A percentile compares a stretch with the other conserved stretches of the same genome.
Conservation (phyloP, 2,329 filamentous ascomycete genomes). For the Tolypocladium album region DNA sequence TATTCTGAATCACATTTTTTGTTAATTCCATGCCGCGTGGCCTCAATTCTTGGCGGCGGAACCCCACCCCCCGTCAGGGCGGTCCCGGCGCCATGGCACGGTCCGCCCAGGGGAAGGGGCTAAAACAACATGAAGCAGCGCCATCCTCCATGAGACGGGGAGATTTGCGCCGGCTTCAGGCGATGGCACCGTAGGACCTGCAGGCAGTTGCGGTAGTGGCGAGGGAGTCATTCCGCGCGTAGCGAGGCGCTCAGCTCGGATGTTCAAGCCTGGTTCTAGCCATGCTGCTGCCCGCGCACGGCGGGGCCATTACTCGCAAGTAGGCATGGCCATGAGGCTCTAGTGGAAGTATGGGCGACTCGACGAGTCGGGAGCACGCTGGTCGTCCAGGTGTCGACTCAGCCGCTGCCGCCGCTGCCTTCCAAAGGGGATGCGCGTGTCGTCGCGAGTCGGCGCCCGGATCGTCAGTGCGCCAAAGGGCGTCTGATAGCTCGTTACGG, state of each 20-base stretch:
- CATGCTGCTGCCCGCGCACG: background rate
- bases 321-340: background rate
- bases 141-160: background rate
- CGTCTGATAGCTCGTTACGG: background rate
- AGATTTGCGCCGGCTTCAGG: background rate
- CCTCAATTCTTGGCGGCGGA: background rate
- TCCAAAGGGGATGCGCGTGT: background rate
- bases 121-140: background rate
- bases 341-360: background rate
- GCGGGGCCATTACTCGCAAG: background rate
- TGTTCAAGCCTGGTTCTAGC: background rate
- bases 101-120: background rate
- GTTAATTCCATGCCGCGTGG: background rate
- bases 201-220: background rate
- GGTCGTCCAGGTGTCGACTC: background rate
- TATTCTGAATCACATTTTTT: background rate
- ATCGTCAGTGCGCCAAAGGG: background rate
- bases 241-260: background rate
- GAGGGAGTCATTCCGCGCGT: background rate
- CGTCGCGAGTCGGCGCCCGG: background rate
- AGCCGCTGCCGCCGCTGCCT: background rate
- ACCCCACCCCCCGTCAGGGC: background rate
- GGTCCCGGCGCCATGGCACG: background rate
- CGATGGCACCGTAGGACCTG: background rate
- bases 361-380: background rate